Conservation (phyloP, 768 basidiomycete species). For the Cystobasidium ongulense region DNA sequence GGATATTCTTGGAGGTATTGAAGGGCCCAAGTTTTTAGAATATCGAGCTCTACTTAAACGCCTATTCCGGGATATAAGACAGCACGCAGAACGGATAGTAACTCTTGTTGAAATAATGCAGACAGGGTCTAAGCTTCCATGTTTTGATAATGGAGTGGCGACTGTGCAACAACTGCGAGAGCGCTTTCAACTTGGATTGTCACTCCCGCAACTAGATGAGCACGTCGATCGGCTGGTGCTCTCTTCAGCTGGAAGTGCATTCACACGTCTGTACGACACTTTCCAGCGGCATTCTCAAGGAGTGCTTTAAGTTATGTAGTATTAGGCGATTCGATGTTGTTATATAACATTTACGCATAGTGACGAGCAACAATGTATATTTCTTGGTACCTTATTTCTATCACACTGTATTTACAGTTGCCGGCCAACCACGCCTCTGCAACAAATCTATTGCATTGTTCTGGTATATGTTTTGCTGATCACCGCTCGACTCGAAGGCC, state of each 20-base stretch:
- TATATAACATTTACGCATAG: too few relatives aligned
- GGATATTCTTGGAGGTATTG: conserved; percentile 82
- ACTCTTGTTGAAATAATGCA: conserved; percentile 97
- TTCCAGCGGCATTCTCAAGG: conserved; percentile 33
- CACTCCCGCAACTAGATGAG: conserved; percentile 68
- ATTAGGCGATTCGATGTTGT: not conserved
- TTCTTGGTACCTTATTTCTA: too few relatives aligned
- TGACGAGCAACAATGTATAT: too few relatives aligned
- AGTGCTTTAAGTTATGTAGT: conserved; percentile 5
- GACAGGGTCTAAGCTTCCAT: conserved; percentile 55
- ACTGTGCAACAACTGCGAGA: conserved; percentile 64
- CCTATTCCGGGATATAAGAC: conserved; percentile 85
- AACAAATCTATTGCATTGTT: not conserved
- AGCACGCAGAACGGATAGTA: conserved; percentile 92
- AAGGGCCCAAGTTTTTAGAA: conserved; percentile 65
- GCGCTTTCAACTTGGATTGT: conserved; percentile 83
- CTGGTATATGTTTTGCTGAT: not conserved
- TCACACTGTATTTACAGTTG: not conserved
- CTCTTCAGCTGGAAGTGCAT: conserved; percentile 79
- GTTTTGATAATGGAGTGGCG: conserved; percentile 84
- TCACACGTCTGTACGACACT: conserved; percentile 83
- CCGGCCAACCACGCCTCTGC: not conserved
- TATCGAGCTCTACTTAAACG: conserved; percentile 82
- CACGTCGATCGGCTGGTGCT: conserved; percentile 85
- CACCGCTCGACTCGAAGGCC: not conserved